A percentile compares a stretch with the other conserved stretches of the same genome.
phyloP scores from a whole-genome alignment of 306 rosid species.

The Prunus mongolica region DNA sequence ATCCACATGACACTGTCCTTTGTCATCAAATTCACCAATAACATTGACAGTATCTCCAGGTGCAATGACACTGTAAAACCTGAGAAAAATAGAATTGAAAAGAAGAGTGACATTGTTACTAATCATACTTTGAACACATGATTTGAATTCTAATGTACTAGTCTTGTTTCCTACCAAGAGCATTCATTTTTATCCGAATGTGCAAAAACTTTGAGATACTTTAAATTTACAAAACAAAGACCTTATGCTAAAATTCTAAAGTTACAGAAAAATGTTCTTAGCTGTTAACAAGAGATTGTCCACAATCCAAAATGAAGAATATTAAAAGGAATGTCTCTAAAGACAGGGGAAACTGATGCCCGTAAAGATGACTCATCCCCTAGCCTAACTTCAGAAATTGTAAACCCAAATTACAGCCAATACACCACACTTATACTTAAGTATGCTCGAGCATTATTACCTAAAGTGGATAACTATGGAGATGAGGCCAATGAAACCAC shows the following conservation, averaged over 20 bases:
- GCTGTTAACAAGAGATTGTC: not conserved
- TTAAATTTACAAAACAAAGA: not conserved
- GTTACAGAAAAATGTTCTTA: not conserved
- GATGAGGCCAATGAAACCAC: not conserved
- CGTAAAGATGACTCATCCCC: not conserved
- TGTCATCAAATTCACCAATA: constrained; percentile 73
- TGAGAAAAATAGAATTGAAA: constrained; percentile 21
- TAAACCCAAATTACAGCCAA: not conserved
- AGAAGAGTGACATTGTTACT: not conserved
- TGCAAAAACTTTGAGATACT: not conserved
- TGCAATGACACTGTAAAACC: constrained; percentile 68
- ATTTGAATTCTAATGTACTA: not conserved
- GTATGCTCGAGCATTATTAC: not conserved
- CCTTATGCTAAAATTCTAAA: not conserved
- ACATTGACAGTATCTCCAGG: constrained; percentile 90
- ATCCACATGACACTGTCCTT: constrained; percentile 66
- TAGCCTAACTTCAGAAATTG: not conserved
- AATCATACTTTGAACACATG: not conserved
- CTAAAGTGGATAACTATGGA: not conserved
- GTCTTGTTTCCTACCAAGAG: not conserved
- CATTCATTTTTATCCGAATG: not conserved
- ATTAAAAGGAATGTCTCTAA: not conserved
- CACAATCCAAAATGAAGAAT: not conserved
- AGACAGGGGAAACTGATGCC: not conserved
- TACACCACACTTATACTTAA: not conserved